These are phyloP conservation scores for Xylaria palmicola DNA, from an alignment of 495 filamentous ascomycete genomes.

Conservation along the genomic window DNA sequence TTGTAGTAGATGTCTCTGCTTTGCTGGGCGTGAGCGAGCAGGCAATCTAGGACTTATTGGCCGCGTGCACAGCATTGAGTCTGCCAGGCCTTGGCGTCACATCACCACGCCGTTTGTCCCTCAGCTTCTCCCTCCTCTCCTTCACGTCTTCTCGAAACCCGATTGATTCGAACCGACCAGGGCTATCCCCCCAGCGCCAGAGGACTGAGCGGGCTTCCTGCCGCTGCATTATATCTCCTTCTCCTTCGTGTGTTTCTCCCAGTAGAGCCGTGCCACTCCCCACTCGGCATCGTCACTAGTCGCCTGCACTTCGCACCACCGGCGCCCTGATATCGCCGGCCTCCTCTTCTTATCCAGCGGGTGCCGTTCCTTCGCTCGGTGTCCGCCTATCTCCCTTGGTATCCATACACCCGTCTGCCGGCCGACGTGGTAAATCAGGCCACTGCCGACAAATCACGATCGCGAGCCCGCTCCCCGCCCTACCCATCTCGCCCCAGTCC, in stretches of 20 bases:
- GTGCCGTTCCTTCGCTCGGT: constrained; percentile 7
- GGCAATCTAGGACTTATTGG: background rate
- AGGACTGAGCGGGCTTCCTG: too few relatives aligned
- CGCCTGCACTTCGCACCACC: too few relatives aligned
- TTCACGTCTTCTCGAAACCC: background rate
- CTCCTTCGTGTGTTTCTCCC: background rate
- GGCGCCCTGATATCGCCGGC: too few relatives aligned
- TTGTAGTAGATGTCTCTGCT: too few relatives aligned
- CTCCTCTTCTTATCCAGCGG: background rate
- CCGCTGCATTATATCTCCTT: background rate
- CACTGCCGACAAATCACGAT: constrained; percentile 4
- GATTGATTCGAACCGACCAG: background rate
- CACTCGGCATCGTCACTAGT: background rate
- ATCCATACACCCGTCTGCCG: background rate
- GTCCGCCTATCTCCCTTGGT: background rate
- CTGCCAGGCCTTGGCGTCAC: constrained; percentile 28
- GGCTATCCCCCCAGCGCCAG: background rate
- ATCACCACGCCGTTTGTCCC: constrained; percentile 26
- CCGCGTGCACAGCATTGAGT: constrained; percentile 13
- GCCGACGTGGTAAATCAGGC: constrained; percentile 5
- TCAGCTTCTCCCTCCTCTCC: constrained; percentile 4
- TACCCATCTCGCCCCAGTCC: background rate
- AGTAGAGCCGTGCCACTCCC: constrained; percentile 1
- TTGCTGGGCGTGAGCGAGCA: too few relatives aligned
- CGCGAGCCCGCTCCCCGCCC: constrained; percentile 4